A percentile compares a stretch with the other conserved stretches of the same genome.
These are phyloP conservation scores for Turnera subulata DNA, from an alignment of 345 rosid species.

Conservation along the genomic window DNA sequence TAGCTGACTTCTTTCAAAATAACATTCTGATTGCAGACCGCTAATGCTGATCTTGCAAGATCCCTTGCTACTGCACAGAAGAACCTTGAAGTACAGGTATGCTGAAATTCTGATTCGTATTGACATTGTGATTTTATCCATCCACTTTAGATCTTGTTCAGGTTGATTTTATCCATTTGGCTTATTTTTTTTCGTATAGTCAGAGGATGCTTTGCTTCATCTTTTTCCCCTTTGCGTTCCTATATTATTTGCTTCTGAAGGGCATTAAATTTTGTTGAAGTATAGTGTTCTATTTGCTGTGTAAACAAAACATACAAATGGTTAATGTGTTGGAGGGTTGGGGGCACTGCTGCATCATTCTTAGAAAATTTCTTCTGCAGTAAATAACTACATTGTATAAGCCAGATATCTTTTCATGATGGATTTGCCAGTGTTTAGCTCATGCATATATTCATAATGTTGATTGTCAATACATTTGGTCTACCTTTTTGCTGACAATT, in stretches of 20 bases:
- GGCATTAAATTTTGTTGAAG: not conserved
- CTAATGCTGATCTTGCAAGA: slow-evolving; percentile 86
- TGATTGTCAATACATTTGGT: slow-evolving; percentile 1
- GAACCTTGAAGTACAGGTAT: slow-evolving; percentile 86
- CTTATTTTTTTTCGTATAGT: not conserved
- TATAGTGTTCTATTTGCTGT: not conserved
- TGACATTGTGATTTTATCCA: slow-evolving; percentile 5
- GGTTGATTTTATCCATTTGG: not conserved
- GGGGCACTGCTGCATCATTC: too few relatives aligned
- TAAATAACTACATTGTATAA: not conserved
- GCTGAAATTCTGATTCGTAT: slow-evolving; percentile 20
- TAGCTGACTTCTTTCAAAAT: slow-evolving; percentile 23
- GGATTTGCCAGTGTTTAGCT: not conserved
- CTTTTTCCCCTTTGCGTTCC: not conserved
- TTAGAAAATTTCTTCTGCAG: not conserved
- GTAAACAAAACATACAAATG: too few relatives aligned
- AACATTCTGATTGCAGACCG: slow-evolving; percentile 52
- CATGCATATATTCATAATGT: not conserved
- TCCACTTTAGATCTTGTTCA: slow-evolving; percentile 7
- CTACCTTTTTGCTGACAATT: not conserved
- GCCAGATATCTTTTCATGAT: not conserved
- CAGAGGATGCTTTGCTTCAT: not conserved
- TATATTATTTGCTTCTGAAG: not conserved
- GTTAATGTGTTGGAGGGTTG: too few relatives aligned
- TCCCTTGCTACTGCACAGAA: slow-evolving; percentile 76